Evolutionary conservation across 179 eudicot genomes (phyloP).

Genomic region (Patellifolia procumbens): DNA sequence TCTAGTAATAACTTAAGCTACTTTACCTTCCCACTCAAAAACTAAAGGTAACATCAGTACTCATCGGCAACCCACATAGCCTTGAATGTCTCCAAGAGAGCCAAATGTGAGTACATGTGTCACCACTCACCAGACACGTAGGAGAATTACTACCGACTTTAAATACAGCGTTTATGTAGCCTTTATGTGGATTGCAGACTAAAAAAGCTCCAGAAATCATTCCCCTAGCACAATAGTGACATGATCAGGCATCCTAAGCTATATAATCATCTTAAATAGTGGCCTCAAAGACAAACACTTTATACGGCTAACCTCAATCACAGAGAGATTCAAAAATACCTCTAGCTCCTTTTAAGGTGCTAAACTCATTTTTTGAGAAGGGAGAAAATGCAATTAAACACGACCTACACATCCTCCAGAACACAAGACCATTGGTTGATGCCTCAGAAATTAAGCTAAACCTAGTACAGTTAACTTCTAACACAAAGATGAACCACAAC

Average conservation of each 20-base stretch:
- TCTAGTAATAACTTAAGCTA: neutral
- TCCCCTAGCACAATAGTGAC: neutral
- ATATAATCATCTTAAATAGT: neutral
- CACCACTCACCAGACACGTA: neutral
- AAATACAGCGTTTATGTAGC: neutral
- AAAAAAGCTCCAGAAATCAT: neutral
- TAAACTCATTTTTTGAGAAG: neutral
- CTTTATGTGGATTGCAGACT: neutral
- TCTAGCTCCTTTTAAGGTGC: neutral
- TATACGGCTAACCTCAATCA: neutral
- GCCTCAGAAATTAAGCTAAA: neutral
- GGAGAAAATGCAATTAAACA: neutral
- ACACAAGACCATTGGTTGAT: neutral
- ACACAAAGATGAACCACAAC: neutral
- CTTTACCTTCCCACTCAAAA: neutral
- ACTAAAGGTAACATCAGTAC: neutral
- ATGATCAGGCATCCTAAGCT: neutral
- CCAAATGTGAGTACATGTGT: neutral
- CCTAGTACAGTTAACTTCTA: neutral
- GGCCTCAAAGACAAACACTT: neutral
- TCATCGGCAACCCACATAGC: neutral
- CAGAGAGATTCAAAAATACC: neutral
- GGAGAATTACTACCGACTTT: neutral
- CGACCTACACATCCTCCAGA: neutral
- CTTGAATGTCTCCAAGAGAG: neutral